These are phyloP conservation scores for Vaucheria bursata DNA, from an alignment of 352 stramenopile species.

Conservation along the genomic window DNA sequence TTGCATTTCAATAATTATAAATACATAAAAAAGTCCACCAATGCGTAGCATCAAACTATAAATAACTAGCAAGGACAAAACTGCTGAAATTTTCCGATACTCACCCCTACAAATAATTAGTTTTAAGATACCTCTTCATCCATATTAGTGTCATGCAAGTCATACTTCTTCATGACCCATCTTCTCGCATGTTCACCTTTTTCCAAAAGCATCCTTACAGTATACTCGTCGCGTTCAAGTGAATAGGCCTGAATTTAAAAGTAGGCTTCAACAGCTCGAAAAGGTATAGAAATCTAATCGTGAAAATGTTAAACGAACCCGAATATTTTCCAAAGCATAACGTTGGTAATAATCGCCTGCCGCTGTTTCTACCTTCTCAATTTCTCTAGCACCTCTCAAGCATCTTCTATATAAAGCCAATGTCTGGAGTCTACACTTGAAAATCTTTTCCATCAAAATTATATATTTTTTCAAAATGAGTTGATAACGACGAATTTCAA, in stretches of 20 bases:
- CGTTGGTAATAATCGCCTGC: not conserved
- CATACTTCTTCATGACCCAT: conserved; percentile 5
- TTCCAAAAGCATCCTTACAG: not conserved
- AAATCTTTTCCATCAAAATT: not conserved
- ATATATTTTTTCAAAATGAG: too few species aligned
- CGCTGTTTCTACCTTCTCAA: not conserved
- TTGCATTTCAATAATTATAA: too few species aligned
- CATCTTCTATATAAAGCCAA: conserved; percentile 2
- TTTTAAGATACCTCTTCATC: not conserved
- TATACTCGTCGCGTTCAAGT: conserved; percentile 11
- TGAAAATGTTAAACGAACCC: not conserved
- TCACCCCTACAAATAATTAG: too few species aligned
- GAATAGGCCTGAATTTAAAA: conserved; percentile 3
- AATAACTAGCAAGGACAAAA: too few species aligned
- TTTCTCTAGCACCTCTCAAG: not conserved
- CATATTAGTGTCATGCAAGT: not conserved
- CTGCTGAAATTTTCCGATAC: too few species aligned
- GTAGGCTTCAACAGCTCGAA: not conserved
- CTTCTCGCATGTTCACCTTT: conserved; percentile 1
- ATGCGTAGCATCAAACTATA: too few species aligned
- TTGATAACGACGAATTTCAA: not conserved
- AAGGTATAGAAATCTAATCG: not conserved
- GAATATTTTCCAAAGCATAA: conserved; percentile 4
- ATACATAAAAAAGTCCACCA: too few species aligned
- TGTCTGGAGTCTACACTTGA: not conserved